Base-by-base conservation (phyloP, 1,284 basidiomycete species). In the Austroboletus rostrupii region DNA sequence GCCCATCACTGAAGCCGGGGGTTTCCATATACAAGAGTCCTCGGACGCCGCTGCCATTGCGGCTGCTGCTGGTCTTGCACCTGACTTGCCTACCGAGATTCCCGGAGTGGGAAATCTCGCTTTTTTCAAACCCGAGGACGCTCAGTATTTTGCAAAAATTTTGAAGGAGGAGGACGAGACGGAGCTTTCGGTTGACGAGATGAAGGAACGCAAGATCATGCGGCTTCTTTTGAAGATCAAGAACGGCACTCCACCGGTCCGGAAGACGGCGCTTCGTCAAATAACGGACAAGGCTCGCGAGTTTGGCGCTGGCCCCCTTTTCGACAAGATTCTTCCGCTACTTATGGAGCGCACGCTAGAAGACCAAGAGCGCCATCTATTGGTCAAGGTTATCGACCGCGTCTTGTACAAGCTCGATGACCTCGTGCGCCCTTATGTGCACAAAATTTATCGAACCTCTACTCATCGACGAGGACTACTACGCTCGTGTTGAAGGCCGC, bases 401-500 rank as follows among this genome's bases (percentile, higher is more conserved):
- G 91, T 99, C 8, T 77, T 99, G 13, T 99, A 99, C 85, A 99
- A 99, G 70, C 87, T 99, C 45, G 97, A 99, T 64, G 96, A 99
- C 65, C 87, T 99, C 43, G 97, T 99, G 45, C 89, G 96, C 35
- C 97, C 97, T 1, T 99, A 99, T 64, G 95, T 99, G 3, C 97
- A 99, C 79, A 98, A 98, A 73, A 99, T 99, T 99, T 70, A 99
- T 99, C 61, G 97, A 99, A 73, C 97, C 97, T 1, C 80, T 99
- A 5, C 84, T 99, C 59, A 99, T 99, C 64, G 97, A 99, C 69
- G 96, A 99, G 70, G 97, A 99, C 70, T 99, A 99, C 74, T 99
- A 99, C 63, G 97, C 97, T 42, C 92, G 96, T 68, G 93, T 99
- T 49, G 97, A 99, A 76, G 97, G 97, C 57, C 91, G 97, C 47